phyloP scores from a whole-genome alignment of 1,284 basidiomycete genomes.

The Termitomyces sp. region DNA sequence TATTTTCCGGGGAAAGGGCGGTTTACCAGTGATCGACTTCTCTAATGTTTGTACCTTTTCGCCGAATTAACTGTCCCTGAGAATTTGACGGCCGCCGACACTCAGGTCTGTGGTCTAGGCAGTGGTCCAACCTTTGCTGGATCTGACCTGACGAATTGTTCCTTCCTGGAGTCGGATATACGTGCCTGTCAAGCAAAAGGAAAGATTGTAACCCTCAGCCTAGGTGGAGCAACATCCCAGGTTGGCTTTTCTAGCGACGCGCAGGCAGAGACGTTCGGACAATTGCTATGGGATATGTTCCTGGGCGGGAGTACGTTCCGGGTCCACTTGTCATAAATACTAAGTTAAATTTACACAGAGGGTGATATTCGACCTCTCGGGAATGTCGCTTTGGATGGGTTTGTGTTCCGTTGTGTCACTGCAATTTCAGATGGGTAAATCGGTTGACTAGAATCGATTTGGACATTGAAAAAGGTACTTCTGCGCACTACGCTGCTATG shows the following conservation, averaged over 20 bases:
- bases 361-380: slow-evolving; percentile 48
- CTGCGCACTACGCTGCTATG: slow-evolving; percentile 36
- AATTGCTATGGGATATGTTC: slow-evolving; percentile 57
- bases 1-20: slow-evolving; percentile 47
- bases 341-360: slow-evolving; percentile 15
- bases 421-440: background rate
- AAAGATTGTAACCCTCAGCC: slow-evolving; percentile 55
- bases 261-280: slow-evolving; percentile 43
- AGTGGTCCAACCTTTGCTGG: slow-evolving; percentile 40
- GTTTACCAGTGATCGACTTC: slow-evolving; percentile 49
- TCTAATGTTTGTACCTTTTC: slow-evolving; percentile 38
- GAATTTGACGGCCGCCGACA: background rate
- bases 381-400: slow-evolving; percentile 58
- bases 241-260: slow-evolving; percentile 44
- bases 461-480: slow-evolving; percentile 54
- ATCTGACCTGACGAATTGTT: slow-evolving; percentile 49
- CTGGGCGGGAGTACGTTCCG: slow-evolving; percentile 35
- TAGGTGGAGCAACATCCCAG: slow-evolving; percentile 52
- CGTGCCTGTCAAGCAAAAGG: slow-evolving; percentile 53
- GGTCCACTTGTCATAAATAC: background rate
- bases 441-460: slow-evolving; percentile 43
- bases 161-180: slow-evolving; percentile 47
- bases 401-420: slow-evolving; percentile 13
- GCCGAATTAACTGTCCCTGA: no score
- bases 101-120: slow-evolving; percentile 41